phyloP scores from a whole-genome alignment of 352 stramenopile genomes.

The Peronospora belbahrii region DNA sequence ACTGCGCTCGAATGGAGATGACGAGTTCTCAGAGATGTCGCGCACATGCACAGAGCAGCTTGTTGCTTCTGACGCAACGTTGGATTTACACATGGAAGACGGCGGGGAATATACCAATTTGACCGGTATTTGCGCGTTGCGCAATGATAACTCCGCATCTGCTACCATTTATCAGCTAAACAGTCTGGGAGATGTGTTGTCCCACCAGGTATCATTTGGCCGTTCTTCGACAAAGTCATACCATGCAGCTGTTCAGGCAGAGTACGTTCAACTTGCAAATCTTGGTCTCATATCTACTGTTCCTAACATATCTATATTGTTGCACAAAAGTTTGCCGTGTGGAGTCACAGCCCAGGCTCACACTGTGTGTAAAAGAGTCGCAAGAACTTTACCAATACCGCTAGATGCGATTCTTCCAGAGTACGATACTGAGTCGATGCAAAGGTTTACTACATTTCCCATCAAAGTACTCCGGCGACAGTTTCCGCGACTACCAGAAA shows the following conservation, averaged over 20 bases:
- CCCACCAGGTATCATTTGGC: constrained; percentile 39
- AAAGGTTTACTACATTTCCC: constrained; percentile 31
- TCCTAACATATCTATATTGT: constrained; percentile 1
- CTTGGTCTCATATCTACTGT: background rate
- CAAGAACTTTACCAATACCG: constrained; percentile 36
- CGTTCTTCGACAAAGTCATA: constrained; percentile 31
- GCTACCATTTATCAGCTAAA: constrained; percentile 59
- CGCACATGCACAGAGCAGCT: constrained; percentile 33
- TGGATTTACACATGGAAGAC: constrained; percentile 54
- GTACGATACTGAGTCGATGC: constrained; percentile 38
- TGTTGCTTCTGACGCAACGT: constrained; percentile 42
- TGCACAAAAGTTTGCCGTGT: constrained; percentile 39
- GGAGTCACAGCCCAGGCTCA: constrained; percentile 31
- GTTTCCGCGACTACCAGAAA: constrained; percentile 38
- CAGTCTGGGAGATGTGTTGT: constrained; percentile 54
- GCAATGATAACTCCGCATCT: constrained; percentile 14
- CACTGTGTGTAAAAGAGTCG: constrained; percentile 3
- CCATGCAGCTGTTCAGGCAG: constrained; percentile 36
- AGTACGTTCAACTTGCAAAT: constrained; percentile 34
- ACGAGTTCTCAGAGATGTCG: constrained; percentile 26
- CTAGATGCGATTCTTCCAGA: constrained; percentile 53
- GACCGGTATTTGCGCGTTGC: constrained; percentile 39
- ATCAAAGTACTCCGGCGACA: constrained; percentile 41
- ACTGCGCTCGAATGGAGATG: constrained; percentile 26
- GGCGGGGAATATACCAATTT: constrained; percentile 53